Percentiles rank a stretch among this genome's conserved stretches.
phyloP scores from a whole-genome alignment of 2,329 filamentous ascomycete genomes.

The Colletotrichum echinochloae region DNA sequence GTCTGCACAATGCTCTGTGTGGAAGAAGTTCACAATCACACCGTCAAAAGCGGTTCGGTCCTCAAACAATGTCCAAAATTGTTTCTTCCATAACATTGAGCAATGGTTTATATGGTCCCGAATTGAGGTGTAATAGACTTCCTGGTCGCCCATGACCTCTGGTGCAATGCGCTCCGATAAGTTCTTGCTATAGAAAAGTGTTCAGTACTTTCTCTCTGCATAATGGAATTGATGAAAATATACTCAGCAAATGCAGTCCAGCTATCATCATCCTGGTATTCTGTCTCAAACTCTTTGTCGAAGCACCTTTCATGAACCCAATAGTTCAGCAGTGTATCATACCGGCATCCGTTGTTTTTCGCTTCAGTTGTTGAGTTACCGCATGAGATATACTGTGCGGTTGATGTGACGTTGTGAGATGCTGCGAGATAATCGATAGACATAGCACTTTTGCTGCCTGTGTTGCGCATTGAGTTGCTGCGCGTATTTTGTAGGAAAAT shows the following conservation, averaged over 20 bases:
- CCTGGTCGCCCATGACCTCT: constrained; percentile 42
- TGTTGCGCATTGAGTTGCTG: not conserved
- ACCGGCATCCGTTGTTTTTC: constrained; percentile 40
- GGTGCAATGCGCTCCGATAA: constrained; percentile 41
- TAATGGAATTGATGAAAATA: not conserved
- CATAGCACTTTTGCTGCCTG: not conserved
- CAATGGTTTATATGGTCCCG: constrained; percentile 46
- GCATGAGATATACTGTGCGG: constrained; percentile 41
- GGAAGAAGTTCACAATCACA: constrained; percentile 42
- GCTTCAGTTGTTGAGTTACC: constrained; percentile 42
- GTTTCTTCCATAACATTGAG: constrained; percentile 45
- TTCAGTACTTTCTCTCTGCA: not conserved
- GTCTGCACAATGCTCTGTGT: constrained; percentile 46
- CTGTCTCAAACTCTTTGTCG: constrained; percentile 44
- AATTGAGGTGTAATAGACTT: constrained; percentile 43
- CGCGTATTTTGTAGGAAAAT: constrained; percentile 15
- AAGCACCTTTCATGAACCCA: constrained; percentile 44
- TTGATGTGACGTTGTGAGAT: constrained; percentile 43
- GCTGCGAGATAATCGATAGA: not conserved
- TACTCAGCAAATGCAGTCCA: constrained; percentile 42
- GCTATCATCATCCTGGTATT: constrained; percentile 45
- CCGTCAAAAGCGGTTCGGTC: constrained; percentile 42
- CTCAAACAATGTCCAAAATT: constrained; percentile 45
- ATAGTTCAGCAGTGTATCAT: constrained; percentile 45
- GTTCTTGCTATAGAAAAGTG: constrained; percentile 32